Conservation (phyloP, 495 filamentous ascomycete species). For the Tetracladium marchalianum region DNA sequence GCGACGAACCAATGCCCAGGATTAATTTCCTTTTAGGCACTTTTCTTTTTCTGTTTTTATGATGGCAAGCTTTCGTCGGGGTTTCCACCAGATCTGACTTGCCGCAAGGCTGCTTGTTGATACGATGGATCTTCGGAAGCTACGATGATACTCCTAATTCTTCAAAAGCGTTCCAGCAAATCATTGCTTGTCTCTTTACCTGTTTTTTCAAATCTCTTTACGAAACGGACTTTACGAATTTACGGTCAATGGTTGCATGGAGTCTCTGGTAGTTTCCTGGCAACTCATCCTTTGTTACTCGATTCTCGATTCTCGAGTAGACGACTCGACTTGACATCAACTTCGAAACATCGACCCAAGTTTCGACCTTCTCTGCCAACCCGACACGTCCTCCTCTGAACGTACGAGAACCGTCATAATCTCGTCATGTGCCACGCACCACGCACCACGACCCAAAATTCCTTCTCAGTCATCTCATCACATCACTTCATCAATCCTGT, state of each 20-base stretch:
- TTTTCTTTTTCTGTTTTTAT: slow-evolving; percentile 26
- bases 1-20: slow-evolving; percentile 79
- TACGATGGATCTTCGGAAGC: slow-evolving; percentile 25
- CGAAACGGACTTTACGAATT: slow-evolving; percentile 20
- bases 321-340: slow-evolving; percentile 21
- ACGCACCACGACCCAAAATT: neutral
- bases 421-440: slow-evolving; percentile 17
- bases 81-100: slow-evolving; percentile 38
- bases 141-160: slow-evolving; percentile 18
- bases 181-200: slow-evolving; percentile 25
- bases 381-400: slow-evolving; percentile 23
- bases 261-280: slow-evolving; percentile 13
- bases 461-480: neutral
- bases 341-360: slow-evolving; percentile 19
- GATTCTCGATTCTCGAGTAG: slow-evolving; percentile 7
- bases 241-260: slow-evolving; percentile 19
- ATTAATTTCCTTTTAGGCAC: slow-evolving; percentile 30
- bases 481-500: neutral
- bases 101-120: slow-evolving; percentile 48
- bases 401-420: slow-evolving; percentile 30
- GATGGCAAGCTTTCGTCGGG: slow-evolving; percentile 19
- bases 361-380: slow-evolving; percentile 22
- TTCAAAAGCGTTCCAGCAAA: slow-evolving; percentile 13
- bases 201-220: slow-evolving; percentile 10
- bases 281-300: slow-evolving; percentile 14